Base-by-base conservation (phyloP, 345 rosid species). In the Psidium friedrichsthalianum region DNA sequence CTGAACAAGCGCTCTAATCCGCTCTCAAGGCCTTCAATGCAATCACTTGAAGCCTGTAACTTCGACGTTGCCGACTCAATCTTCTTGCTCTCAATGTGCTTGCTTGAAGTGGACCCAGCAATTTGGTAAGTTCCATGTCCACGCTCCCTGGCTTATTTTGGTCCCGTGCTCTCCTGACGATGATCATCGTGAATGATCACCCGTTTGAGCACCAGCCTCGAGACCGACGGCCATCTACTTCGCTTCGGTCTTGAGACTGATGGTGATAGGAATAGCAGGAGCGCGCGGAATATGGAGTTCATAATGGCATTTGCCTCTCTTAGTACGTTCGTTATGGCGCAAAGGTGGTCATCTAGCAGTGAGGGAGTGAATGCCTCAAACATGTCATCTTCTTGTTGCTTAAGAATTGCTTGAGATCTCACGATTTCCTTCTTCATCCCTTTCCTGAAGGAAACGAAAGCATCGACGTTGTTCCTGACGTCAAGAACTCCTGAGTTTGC, bases 1-100 rank as follows among this genome's bases (percentile, higher is more conserved):
- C 92, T 92, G 83, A 93, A 94, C 90, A 93, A 74, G 74, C 93
- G 82, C 82, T 95, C 95, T 74, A 93, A 87, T n/a, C 85, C 92
- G 69, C 90, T 87, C 85, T 95, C 97, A 58, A 94, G 82, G 74
- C 89, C 94, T 87, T 90, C 92, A 86, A 93, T 88, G 74, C 87
- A 76, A 22, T 20, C 32, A 29, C 93, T 95, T 87, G 93, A 86
- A 55, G 56, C 85, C 84, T 91, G 92, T 83, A 93, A 89, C 83
- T 85, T 86, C 69, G 58, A 78, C 86, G 87, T 86, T 51, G 93
- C 91, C 81, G 84, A 82, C 27, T 91, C 86, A 59, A 90, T 87
- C 89, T 61, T 90, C 90, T 88, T 82, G 21, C 74, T 55, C 40
- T 87, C 88, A 15, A 61, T 86, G 18, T 90, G 91, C 36, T 74